Conservation (phyloP, 345 rosid species). For the Aquilaria sinensis region DNA sequence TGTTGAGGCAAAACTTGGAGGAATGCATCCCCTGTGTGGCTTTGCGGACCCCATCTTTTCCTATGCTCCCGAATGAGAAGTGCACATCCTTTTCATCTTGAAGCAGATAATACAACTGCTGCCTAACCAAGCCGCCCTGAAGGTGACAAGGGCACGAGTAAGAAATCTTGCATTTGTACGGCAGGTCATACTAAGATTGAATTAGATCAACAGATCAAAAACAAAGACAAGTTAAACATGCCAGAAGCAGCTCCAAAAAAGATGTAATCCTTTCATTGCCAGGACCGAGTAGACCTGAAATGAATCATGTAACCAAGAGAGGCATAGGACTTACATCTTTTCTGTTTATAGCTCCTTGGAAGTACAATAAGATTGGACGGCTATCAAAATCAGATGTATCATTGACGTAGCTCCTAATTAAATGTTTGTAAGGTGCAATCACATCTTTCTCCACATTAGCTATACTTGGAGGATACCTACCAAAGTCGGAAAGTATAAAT, state of each 20-base stretch:
- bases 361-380: conserved; percentile 79
- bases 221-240: not conserved
- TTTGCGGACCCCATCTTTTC: conserved; percentile 52
- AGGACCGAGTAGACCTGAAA: too few relatives aligned
- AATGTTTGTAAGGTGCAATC: conserved; percentile 91
- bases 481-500: conserved; percentile 83
- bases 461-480: conserved; percentile 76
- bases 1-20: conserved; percentile 91
- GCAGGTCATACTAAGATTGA: too few relatives aligned
- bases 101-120: conserved; percentile 66
- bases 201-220: not conserved
- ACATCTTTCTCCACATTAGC: conserved; percentile 87
- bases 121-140: conserved; percentile 86
- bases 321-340: conserved; percentile 67
- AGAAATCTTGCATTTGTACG: too few relatives aligned
- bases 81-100: conserved; percentile 83
- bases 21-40: conserved; percentile 78
- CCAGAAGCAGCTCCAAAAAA: not conserved
- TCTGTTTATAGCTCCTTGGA: conserved; percentile 95
- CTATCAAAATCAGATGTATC: conserved; percentile 62
- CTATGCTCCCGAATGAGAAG: conserved; percentile 75
- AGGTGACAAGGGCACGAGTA: not conserved
- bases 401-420: conserved; percentile 48
- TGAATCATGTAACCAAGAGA: not conserved
- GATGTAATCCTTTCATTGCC: too few relatives aligned